Evolutionary conservation across 108 stramenopile genomes (phyloP).

Genomic region (Nitzschia sp.): DNA sequence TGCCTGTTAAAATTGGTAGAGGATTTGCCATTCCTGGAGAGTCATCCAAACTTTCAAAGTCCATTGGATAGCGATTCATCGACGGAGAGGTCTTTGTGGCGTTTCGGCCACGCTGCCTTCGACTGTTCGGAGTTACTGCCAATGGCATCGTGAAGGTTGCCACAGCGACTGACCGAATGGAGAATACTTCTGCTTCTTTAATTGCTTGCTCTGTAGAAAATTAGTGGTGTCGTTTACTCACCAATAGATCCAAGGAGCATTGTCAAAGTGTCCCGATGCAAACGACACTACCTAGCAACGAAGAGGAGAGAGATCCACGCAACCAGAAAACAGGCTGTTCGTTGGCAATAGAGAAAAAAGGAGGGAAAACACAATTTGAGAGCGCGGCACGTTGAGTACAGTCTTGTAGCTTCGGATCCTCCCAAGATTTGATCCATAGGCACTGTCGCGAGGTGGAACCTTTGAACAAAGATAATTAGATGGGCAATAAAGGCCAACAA

Average conservation of each 20-base stretch:
- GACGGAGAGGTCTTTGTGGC: not conserved
- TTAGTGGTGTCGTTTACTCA: no score
- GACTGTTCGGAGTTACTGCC: not conserved
- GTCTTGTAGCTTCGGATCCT: conserved; percentile 17
- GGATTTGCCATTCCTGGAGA: not conserved
- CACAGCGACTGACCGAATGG: no score
- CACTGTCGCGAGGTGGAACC: not conserved
- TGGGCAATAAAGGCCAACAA: not conserved
- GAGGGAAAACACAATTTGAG: not conserved
- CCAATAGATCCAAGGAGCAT: no score
- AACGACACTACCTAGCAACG: no score
- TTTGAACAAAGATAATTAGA: conserved; percentile 5
- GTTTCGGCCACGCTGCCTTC: not conserved
- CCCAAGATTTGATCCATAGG: conserved; percentile 11
- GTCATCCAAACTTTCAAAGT: no score
- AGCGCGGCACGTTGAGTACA: conserved; percentile 14
- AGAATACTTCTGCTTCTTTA: no score
- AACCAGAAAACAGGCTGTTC: no score
- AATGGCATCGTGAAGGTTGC: not conserved
- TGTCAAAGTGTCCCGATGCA: no score
- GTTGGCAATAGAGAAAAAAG: not conserved
- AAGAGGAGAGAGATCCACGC: no score
- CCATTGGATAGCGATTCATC: not conserved
- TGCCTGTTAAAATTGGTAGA: not conserved
- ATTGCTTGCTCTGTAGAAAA: no score